Evolutionary conservation across 2,329 filamentous ascomycete genomes (phyloP).

Genomic region (Helminthosporium solani): DNA sequence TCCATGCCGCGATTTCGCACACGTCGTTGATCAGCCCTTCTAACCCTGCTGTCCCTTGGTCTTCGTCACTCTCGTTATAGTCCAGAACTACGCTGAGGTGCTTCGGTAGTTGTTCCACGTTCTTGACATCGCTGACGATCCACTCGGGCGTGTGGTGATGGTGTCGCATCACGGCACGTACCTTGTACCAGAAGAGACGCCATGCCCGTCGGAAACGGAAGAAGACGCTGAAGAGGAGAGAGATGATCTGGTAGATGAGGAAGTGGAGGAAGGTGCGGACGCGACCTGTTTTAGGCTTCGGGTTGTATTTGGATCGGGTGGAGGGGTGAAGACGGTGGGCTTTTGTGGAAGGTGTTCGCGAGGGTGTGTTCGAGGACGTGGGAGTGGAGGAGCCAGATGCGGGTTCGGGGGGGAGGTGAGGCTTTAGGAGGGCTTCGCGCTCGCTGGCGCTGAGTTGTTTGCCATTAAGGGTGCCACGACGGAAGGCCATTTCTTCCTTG

Average conservation of each 20-base stretch:
- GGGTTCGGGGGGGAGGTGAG: conserved; percentile 53
- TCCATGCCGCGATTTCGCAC: conserved; percentile 91
- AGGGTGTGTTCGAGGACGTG: conserved; percentile 4
- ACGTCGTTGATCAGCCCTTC: conserved; percentile 87
- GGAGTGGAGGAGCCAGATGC: conserved; percentile 23
- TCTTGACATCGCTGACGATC: conserved; percentile 81
- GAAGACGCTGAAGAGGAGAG: conserved; percentile 84
- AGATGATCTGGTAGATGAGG: conserved; percentile 68
- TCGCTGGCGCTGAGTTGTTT: conserved; percentile 47
- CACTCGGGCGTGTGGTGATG: conserved; percentile 94
- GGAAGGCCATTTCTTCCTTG: conserved; percentile 37
- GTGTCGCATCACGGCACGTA: conserved; percentile 83
- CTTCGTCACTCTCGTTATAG: conserved; percentile 63
- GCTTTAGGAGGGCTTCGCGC: conserved; percentile 54
- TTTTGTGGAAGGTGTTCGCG: too few relatives aligned
- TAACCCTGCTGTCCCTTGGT: conserved; percentile 68
- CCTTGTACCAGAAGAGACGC: conserved; percentile 73
- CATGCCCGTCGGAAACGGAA: conserved; percentile 79
- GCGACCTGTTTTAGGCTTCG: conserved; percentile 56
- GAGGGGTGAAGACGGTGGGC: too few relatives aligned
- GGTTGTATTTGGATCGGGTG: conserved; percentile 11
- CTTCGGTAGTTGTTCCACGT: conserved; percentile 71
- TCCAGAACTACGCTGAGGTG: conserved; percentile 87
- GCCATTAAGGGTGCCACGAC: conserved; percentile 39
- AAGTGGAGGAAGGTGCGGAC: conserved; percentile 64